These are phyloP conservation scores for Spinacia oleracea DNA, from an alignment of 179 eudicot genomes.

Conservation along the genomic window DNA sequence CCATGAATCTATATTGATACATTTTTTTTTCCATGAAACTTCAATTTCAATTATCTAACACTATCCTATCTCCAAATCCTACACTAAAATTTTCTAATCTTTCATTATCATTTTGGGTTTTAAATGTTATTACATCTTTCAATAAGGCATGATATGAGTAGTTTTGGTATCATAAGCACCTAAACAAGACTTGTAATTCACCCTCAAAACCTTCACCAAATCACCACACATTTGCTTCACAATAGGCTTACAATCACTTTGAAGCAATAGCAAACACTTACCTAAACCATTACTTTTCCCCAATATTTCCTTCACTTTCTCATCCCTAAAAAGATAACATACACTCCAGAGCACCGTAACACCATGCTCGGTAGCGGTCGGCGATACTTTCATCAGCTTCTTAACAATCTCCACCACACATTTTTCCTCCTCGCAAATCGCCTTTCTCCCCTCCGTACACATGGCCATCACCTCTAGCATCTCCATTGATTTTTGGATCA, in stretches of 20 bases:
- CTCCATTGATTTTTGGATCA: constrained; percentile 29
- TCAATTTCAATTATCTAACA: background rate
- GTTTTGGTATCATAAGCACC: constrained; percentile 67
- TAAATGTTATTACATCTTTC: background rate
- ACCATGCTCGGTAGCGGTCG: constrained; percentile 56
- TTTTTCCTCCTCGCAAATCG: constrained; percentile 41
- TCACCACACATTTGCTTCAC: constrained; percentile 69
- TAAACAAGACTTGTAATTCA: constrained; percentile 46
- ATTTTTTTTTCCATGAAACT: background rate
- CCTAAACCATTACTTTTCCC: constrained; percentile 52
- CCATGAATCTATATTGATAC: background rate
- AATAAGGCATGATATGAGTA: constrained; percentile 74
- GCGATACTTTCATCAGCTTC: constrained; percentile 57
- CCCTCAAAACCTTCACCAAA: constrained; percentile 63
- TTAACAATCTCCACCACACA: constrained; percentile 48
- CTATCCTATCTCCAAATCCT: background rate
- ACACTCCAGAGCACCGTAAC: constrained; percentile 71
- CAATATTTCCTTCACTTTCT: constrained; percentile 46
- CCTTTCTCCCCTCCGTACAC: constrained; percentile 65
- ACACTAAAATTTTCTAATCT: background rate
- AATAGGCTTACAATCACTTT: constrained; percentile 59
- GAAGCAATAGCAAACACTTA: constrained; percentile 65
- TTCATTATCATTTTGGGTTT: background rate
- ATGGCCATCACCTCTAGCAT: constrained; percentile 49
- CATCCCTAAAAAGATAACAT: constrained; percentile 53